These are phyloP conservation scores for Xylariomycetidae sp. DNA, from an alignment of 2,329 filamentous ascomycete species.

Conservation along the genomic window DNA sequence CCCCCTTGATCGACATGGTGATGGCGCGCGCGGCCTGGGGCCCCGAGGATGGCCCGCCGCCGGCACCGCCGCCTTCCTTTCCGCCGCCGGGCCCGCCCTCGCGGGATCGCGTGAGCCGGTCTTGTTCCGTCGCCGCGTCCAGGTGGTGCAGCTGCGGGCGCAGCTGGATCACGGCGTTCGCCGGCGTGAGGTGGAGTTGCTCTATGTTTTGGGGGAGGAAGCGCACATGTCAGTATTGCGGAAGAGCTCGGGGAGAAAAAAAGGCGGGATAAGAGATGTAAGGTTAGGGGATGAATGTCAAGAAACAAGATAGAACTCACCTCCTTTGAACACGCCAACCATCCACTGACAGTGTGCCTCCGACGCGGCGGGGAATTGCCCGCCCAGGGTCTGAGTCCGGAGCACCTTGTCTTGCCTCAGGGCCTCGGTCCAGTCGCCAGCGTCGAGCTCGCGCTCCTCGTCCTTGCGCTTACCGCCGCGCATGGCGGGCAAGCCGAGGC, in stretches of 20 bases:
- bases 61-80: slow-evolving; percentile 28
- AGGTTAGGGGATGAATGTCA: neutral
- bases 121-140: slow-evolving; percentile 75
- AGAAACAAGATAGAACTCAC: slow-evolving; percentile 42
- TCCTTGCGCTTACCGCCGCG: slow-evolving; percentile 33
- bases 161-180: slow-evolving; percentile 80
- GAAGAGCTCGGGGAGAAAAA: too few species aligned
- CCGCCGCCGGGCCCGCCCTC: slow-evolving; percentile 29
- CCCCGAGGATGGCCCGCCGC: slow-evolving; percentile 27
- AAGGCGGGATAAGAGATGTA: too few species aligned
- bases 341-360: slow-evolving; percentile 70
- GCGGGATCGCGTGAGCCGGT: slow-evolving; percentile 43
- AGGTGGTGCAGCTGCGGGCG: slow-evolving; percentile 90
- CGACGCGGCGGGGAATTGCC: slow-evolving; percentile 66
- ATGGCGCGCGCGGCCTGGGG: slow-evolving; percentile 65
- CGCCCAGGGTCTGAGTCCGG: slow-evolving; percentile 78
- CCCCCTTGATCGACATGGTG: slow-evolving; percentile 80
- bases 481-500: slow-evolving; percentile 46
- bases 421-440: slow-evolving; percentile 63
- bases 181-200: slow-evolving; percentile 79
- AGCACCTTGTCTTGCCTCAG: slow-evolving; percentile 68
- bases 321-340: slow-evolving; percentile 82
- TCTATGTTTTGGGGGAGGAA: too few species aligned
- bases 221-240: too few species aligned
- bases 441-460: slow-evolving; percentile 40